These are phyloP conservation scores for Boletus sp. DNA, from an alignment of 768 basidiomycete species.

Conservation along the genomic window DNA sequence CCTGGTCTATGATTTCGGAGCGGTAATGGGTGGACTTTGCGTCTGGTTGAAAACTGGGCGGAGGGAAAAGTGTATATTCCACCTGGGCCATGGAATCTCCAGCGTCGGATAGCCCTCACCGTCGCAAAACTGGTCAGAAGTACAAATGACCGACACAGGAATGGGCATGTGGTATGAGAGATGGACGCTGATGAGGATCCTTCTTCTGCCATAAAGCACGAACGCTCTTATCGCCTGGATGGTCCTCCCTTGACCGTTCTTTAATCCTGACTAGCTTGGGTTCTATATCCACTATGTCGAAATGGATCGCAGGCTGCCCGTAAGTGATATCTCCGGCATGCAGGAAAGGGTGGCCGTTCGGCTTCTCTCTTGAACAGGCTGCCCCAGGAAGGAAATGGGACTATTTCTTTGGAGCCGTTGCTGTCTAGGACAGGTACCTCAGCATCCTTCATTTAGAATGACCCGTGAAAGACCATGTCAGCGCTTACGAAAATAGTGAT, in stretches of 20 bases:
- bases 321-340: accelerated
- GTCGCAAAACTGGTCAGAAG: constrained; percentile 14
- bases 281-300: constrained; percentile 1
- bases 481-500: too few relatives aligned
- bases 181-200: background rate
- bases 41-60: background rate
- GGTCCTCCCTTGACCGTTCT: background rate
- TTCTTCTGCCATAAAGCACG: background rate
- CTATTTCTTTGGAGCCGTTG: constrained; percentile 1
- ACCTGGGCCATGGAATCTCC: background rate
- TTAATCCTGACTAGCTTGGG: background rate
- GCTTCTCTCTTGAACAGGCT: background rate
- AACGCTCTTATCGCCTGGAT: background rate
- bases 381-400: background rate
- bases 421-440: background rate
- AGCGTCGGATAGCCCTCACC: background rate
- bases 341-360: background rate
- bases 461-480: background rate
- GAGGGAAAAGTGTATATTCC: background rate
- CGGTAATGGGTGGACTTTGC: background rate
- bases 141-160: background rate
- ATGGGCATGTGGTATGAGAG: background rate
- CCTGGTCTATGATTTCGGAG: too few relatives aligned
- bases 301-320: background rate
- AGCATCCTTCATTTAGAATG: background rate